phyloP scores from a whole-genome alignment of 768 basidiomycete species.

The Mycena rosella region DNA sequence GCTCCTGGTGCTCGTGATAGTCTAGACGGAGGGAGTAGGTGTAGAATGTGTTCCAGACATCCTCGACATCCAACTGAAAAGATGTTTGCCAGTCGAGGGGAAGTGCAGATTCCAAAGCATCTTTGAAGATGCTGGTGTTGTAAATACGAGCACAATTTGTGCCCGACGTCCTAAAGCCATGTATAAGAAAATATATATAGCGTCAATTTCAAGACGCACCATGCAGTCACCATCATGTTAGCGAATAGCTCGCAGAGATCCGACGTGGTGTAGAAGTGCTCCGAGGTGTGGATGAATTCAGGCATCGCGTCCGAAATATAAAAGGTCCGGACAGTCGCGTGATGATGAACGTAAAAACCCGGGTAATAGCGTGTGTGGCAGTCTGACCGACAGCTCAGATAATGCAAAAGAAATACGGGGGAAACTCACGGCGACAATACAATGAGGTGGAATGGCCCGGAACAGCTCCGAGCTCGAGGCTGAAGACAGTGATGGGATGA shows the following conservation, averaged over 20 bases:
- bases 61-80: constrained; percentile 34
- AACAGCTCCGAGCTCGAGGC: background rate
- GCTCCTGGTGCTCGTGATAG: constrained; percentile 17
- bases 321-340: constrained; percentile 37
- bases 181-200: background rate
- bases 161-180: constrained; percentile 39
- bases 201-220: constrained; percentile 7
- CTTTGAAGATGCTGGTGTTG: constrained; percentile 34
- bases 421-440: constrained; percentile 44
- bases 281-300: constrained; percentile 29
- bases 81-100: constrained; percentile 29
- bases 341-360: constrained; percentile 43
- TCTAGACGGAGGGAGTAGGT: constrained; percentile 40
- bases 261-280: constrained; percentile 29
- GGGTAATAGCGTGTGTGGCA: constrained; percentile 47
- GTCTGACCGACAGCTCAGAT: constrained; percentile 28
- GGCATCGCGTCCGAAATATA: constrained; percentile 35
- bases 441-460: constrained; percentile 40
- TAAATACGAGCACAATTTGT: constrained; percentile 48
- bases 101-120: constrained; percentile 2
- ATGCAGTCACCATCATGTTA: constrained; percentile 27
- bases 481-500: background rate
- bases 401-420: background rate
- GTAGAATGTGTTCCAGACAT: constrained; percentile 45
- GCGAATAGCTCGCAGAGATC: constrained; percentile 27